Percentiles rank a stretch among this genome's conserved stretches.
These are phyloP conservation scores for Monosporascus sp. DNA, from an alignment of 2,329 filamentous ascomycete genomes.

Conservation along the genomic window DNA sequence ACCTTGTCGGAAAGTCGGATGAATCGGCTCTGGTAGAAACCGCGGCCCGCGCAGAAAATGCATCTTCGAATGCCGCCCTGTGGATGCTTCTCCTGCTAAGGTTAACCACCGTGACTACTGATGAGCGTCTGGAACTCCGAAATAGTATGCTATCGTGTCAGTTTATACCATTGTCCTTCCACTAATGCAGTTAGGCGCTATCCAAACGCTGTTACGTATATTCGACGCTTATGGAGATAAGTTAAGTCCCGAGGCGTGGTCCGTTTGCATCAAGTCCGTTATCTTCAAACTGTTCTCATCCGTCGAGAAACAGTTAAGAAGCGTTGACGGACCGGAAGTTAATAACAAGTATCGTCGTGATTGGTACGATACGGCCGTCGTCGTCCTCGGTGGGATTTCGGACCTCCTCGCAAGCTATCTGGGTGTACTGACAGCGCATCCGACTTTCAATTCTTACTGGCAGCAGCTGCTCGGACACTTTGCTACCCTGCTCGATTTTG, in stretches of 20 bases:
- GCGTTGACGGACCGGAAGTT: slow-evolving; percentile 29
- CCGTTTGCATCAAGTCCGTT: slow-evolving; percentile 73
- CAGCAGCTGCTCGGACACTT: slow-evolving; percentile 66
- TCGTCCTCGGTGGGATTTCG: slow-evolving; percentile 68
- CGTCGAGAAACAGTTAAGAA: slow-evolving; percentile 53
- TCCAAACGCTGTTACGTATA: slow-evolving; percentile 85
- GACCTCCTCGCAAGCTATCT: slow-evolving; percentile 72
- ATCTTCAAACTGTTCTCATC: slow-evolving; percentile 72
- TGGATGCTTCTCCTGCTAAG: slow-evolving; percentile 74
- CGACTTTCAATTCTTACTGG: slow-evolving; percentile 70
- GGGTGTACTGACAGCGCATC: slow-evolving; percentile 60
- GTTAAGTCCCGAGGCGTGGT: slow-evolving; percentile 74
- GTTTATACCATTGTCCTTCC: slow-evolving; percentile 26
- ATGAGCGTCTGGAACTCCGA: slow-evolving; percentile 68
- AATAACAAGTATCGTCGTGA: slow-evolving; percentile 44
- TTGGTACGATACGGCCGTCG: slow-evolving; percentile 71
- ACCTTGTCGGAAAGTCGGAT: slow-evolving; percentile 48
- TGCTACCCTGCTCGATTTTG: slow-evolving; percentile 55
- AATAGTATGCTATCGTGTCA: slow-evolving; percentile 50
- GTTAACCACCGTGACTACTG: slow-evolving; percentile 65
- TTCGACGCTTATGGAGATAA: slow-evolving; percentile 87
- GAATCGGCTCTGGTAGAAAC: slow-evolving; percentile 53
- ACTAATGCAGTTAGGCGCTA: slow-evolving; percentile 52
- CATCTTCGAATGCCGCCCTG: slow-evolving; percentile 63
- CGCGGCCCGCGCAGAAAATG: slow-evolving; percentile 53